Evolutionary conservation across 139 green algal species (phyloP), one percentile per base, ranked within the genome.

Genomic region (Pseudopediastrum boryanum): DNA sequence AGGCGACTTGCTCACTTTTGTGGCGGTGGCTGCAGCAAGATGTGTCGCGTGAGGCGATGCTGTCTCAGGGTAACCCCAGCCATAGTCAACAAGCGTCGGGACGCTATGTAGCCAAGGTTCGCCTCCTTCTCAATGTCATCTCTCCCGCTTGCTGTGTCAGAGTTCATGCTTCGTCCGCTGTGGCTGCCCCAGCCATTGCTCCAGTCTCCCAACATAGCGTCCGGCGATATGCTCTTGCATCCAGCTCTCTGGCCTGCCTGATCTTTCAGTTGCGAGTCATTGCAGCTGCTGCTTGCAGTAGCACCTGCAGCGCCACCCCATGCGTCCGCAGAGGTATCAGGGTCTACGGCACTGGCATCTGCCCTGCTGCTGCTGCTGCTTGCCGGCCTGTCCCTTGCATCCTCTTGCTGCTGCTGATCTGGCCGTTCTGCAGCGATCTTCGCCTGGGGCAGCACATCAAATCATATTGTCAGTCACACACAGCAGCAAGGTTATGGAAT

Each of bases 1-100:
- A n/a, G n/a, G n/a, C n/a, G n/a, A n/a, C n/a, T n/a, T n/a, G n/a
- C n/a, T n/a, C n/a, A n/a, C n/a, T n/a, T n/a, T n/a, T n/a, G 59
- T 33, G 64, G 64, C 38, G 64, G 64, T 23, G 64, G 64, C 64
- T 13, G 64, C 50, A 67, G 48, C 41, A 36, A 50, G 7, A 67
- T 27, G n/a, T 29, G 59, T 16, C 41, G 63, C 48, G 42, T 39
- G 27, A 92, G 85, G 21, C 52, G 58, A 78, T 95, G 89, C 76
- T 95, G 91, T 72, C 90, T 82, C 56, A 96, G 67, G 58, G 68
- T 74, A 27, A 97, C 92, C 2, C 92, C 92, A 6, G 92, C 89
- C 78, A 95, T 77, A 2, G 50, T 64, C 75, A 96, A 79, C 80
- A 97, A 66, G 39, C 79, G 80, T 69, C 80, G 84, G 1, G 87